phyloP scores from a whole-genome alignment of 805 yeast genomes.

The Ogataea neopini region DNA sequence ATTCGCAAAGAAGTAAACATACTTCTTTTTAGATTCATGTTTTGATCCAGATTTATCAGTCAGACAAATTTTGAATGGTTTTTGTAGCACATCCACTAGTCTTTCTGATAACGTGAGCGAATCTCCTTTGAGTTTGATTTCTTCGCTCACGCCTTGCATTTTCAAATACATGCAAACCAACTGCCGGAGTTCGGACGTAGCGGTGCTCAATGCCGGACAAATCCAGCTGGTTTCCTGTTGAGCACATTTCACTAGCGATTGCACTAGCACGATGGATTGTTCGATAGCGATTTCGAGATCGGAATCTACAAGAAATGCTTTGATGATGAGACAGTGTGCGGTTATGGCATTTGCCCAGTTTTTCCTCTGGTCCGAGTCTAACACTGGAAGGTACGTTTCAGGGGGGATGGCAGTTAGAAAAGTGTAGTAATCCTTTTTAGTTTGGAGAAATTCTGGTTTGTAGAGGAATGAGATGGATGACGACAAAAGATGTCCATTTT shows the following conservation, averaged over 20 bases:
- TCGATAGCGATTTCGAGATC: constrained; percentile 22
- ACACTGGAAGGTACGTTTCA: constrained; percentile 13
- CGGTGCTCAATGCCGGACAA: constrained; percentile 21
- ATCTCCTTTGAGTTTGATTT: constrained; percentile 11
- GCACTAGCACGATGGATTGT: constrained; percentile 18
- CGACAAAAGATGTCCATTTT: constrained; percentile 15
- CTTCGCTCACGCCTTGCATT: constrained; percentile 11
- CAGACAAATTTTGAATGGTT: constrained; percentile 72
- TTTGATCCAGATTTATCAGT: constrained; percentile 69
- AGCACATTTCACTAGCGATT: constrained; percentile 17
- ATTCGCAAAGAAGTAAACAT: constrained; percentile 70
- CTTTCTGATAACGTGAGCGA: constrained; percentile 26
- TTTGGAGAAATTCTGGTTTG: constrained; percentile 20
- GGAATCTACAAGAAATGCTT: constrained; percentile 21
- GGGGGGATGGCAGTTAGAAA: constrained; percentile 18
- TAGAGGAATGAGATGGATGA: constrained; percentile 18
- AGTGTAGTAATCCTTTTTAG: constrained; percentile 19
- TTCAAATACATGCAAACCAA: constrained; percentile 19
- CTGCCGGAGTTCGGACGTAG: constrained; percentile 22
- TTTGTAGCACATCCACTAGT: constrained; percentile 48
- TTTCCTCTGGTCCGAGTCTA: constrained; percentile 10
- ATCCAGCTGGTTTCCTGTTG: constrained; percentile 24
- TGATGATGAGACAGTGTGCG: constrained; percentile 17
- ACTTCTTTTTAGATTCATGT: constrained; percentile 52
- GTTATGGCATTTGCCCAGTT: constrained; percentile 14